Percentiles rank a stretch among this genome's conserved stretches.
These are phyloP conservation scores for Triticum dicoccoides DNA, from an alignment of 176 grass and related monocot genomes.

Conservation along the genomic window DNA sequence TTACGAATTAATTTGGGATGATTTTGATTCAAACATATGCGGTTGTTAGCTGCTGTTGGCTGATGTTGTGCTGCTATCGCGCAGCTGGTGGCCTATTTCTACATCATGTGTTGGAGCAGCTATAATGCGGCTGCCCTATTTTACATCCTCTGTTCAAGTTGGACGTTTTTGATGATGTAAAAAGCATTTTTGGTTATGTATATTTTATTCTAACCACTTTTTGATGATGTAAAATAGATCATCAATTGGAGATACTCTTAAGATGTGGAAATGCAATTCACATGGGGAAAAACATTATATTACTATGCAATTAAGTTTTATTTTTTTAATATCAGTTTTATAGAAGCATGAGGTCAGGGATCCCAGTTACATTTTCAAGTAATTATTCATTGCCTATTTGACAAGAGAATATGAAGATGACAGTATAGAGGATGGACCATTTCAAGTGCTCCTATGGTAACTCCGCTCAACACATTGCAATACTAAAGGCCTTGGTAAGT, in stretches of 20 bases:
- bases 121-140: too few relatives aligned
- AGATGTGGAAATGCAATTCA: neutral
- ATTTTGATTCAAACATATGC: too few relatives aligned
- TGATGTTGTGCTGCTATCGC: too few relatives aligned
- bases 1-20: too few relatives aligned
- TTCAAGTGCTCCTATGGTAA: slow-evolving; percentile 84
- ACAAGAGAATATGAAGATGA: neutral
- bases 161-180: too few relatives aligned
- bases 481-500: slow-evolving; percentile 91
- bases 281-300: neutral
- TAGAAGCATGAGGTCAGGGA: neutral
- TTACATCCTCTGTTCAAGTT: too few relatives aligned
- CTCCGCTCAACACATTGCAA: slow-evolving; percentile 89
- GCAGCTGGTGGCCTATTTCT: too few relatives aligned
- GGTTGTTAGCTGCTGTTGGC: too few relatives aligned
- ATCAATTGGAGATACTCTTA: neutral
- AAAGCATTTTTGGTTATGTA: too few relatives aligned
- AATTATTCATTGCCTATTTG: neutral
- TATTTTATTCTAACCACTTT: too few relatives aligned
- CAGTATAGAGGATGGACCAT: slow-evolving; percentile 57
- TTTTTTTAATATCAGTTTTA: neutral
- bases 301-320: neutral
- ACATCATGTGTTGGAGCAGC: too few relatives aligned
- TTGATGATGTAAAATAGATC: neutral
- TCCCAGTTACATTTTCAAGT: neutral